phyloP scores from a whole-genome alignment of 768 basidiomycete species.

The Tulasnella sp. region DNA sequence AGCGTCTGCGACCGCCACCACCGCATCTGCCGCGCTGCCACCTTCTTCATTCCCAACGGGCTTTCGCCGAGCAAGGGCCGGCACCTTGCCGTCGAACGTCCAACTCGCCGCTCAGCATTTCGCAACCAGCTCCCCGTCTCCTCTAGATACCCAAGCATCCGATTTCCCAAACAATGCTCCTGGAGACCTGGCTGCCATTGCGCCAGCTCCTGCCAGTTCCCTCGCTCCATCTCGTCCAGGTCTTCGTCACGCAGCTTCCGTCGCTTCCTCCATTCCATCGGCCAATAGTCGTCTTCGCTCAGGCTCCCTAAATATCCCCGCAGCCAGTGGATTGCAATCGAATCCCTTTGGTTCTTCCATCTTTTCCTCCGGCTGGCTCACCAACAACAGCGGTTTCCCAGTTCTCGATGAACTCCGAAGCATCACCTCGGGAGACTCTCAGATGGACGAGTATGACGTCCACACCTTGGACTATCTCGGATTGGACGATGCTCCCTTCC shows the following conservation, averaged over 20 bases:
- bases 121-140: conserved; percentile 52
- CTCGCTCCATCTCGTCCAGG: conserved; percentile 48
- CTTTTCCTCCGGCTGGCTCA: conserved; percentile 87
- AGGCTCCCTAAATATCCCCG: conserved; percentile 84
- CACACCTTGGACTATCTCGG: conserved; percentile 97
- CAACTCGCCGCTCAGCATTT: conserved; percentile 81
- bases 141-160: conserved; percentile 31
- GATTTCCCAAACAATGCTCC: background rate
- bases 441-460: conserved; percentile 83
- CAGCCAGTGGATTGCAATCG: conserved; percentile 56
- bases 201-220: conserved; percentile 7
- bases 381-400: conserved; percentile 50
- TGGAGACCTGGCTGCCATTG: background rate
- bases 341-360: conserved; percentile 86
- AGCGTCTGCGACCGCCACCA: conserved; percentile 45
- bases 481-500: conserved; percentile 63
- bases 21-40: conserved; percentile 57
- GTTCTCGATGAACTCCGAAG: conserved; percentile 78
- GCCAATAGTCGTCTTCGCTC: conserved; percentile 81
- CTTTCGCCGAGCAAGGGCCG: conserved; percentile 93
- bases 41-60: conserved; percentile 77
- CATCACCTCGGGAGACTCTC: conserved; percentile 71
- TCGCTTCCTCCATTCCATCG: conserved; percentile 55
- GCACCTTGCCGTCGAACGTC: conserved; percentile 94
- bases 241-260: conserved; percentile 71